These are phyloP conservation scores for Naganishia albida DNA, from an alignment of 1,284 basidiomycete genomes.

Conservation along the genomic window DNA sequence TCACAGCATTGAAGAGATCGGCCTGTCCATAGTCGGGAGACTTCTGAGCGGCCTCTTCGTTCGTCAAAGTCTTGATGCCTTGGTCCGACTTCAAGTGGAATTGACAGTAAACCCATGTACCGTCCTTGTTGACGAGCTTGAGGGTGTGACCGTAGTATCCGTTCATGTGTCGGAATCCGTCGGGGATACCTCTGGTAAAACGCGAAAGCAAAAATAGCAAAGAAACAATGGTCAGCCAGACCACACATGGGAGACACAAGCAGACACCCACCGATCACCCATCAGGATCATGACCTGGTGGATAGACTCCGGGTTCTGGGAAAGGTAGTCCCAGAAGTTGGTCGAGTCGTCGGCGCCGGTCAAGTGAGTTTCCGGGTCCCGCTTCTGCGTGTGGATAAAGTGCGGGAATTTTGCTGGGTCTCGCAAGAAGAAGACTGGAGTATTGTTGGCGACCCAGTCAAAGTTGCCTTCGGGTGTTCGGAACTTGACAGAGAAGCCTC, in stretches of 20 bases:
- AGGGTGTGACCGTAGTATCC: slow-evolving; percentile 92
- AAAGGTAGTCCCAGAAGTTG: slow-evolving; percentile 75
- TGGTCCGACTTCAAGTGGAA: slow-evolving; percentile 74
- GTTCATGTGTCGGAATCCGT: slow-evolving; percentile 66
- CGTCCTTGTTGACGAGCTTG: slow-evolving; percentile 81
- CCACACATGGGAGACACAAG: no score
- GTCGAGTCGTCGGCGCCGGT: slow-evolving; percentile 62
- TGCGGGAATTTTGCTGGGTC: slow-evolving; percentile 69
- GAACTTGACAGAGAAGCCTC: slow-evolving; percentile 90
- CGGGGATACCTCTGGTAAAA: slow-evolving; percentile 69
- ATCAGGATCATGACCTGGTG: slow-evolving; percentile 77
- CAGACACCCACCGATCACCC: slow-evolving; percentile 58
- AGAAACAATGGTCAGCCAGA: no score
- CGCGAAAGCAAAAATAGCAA: no score
- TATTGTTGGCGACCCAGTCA: slow-evolving; percentile 92
- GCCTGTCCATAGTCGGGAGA: slow-evolving; percentile 81
- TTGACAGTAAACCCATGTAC: slow-evolving; percentile 79
- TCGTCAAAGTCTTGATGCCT: slow-evolving; percentile 66
- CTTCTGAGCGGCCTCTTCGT: slow-evolving; percentile 49
- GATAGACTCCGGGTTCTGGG: slow-evolving; percentile 86
- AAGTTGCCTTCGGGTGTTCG: slow-evolving; percentile 84
- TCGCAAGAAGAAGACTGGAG: slow-evolving; percentile 83
- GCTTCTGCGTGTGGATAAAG: slow-evolving; percentile 95
- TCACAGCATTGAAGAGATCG: slow-evolving; percentile 60
- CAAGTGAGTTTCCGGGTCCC: slow-evolving; percentile 82